Percentiles rank a stretch among this genome's conserved stretches.
These are phyloP conservation scores for Quercus berberidifolia DNA, from an alignment of 306 rosid genomes.

Conservation along the genomic window DNA sequence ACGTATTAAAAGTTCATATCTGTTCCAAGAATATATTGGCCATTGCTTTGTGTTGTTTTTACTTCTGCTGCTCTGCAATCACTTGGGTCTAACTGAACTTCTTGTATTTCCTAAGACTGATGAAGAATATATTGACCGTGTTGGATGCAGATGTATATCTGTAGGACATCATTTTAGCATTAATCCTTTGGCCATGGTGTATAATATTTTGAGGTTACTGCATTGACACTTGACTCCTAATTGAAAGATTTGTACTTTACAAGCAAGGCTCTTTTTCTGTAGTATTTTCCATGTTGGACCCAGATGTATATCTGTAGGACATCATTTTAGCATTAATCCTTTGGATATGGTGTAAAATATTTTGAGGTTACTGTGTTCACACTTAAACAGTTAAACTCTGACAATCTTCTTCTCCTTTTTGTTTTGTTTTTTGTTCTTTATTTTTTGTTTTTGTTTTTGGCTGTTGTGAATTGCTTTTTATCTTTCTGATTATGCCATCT, in stretches of 20 bases:
- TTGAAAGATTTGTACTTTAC: background rate
- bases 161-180: background rate
- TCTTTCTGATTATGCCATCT: slow-evolving; percentile 9
- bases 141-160: background rate
- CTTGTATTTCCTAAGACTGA: background rate
- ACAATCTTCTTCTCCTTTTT: background rate
- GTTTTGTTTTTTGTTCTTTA: background rate
- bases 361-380: slow-evolving; percentile 6
- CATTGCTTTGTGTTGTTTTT: background rate
- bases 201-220: background rate
- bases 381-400: background rate
- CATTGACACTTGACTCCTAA: background rate
- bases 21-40: background rate
- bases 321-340: background rate
- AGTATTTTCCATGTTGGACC: background rate
- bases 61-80: background rate
- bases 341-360: background rate
- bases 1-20: background rate
- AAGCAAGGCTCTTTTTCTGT: background rate
- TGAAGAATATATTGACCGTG: background rate
- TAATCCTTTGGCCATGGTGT: background rate
- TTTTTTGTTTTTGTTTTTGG: slow-evolving; percentile 8
- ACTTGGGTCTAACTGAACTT: background rate
- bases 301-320: background rate
- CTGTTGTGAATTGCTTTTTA: slow-evolving; percentile 5